Conservation (phyloP, 345 rosid genomes). For the Ailanthus altissimus region DNA sequence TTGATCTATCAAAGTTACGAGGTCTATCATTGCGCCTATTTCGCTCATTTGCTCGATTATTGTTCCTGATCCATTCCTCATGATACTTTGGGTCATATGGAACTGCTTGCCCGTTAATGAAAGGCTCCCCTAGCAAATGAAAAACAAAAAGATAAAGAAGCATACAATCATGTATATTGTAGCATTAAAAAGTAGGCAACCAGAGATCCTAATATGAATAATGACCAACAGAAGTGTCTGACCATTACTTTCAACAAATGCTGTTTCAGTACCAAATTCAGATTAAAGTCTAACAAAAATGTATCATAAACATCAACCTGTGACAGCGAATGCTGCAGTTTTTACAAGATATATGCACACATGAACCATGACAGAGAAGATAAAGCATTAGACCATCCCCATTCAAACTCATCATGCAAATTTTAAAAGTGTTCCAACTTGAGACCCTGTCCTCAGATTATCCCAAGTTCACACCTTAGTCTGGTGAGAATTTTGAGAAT, state of each 20-base stretch:
- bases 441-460: not conserved
- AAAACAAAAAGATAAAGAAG: not conserved
- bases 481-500: not conserved
- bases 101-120: conserved; percentile 90
- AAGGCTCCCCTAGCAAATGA: conserved; percentile 74
- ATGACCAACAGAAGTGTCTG: not conserved
- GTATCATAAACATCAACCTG: not conserved
- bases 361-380: not conserved
- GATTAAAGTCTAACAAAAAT: not conserved
- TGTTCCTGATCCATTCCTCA: conserved; percentile 98
- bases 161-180: not conserved
- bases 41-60: conserved; percentile 82
- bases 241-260: not conserved
- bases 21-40: conserved; percentile 88
- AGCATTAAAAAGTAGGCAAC: not conserved
- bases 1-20: conserved; percentile 67
- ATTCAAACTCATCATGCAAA: not conserved
- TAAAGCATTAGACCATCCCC: not conserved
- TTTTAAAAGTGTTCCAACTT: not conserved
- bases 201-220: not conserved
- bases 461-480: not conserved
- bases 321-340: not conserved
- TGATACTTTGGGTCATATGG: conserved; percentile 96
- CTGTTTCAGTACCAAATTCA: not conserved
- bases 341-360: not conserved